Evolutionary conservation across 495 filamentous ascomycete species (phyloP), one percentile per base, ranked within the genome.

Genomic region (Penicillium cinerascens): DNA sequence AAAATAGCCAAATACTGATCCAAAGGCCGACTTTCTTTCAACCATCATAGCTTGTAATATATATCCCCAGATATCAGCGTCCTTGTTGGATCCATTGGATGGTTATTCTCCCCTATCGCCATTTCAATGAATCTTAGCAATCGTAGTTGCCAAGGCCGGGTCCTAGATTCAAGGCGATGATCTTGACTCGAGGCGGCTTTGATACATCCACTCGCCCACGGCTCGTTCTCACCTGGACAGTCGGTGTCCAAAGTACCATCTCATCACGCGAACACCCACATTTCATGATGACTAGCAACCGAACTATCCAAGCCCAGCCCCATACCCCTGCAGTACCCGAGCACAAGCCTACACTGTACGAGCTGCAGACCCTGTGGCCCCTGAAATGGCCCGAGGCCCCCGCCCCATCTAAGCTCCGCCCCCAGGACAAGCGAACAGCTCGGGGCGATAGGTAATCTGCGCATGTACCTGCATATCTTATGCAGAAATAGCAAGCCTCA

Each of bases 381-480:
- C 29, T 33, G 4, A 13, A 33, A 33, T 2, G 9, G 7, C 29
- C 11, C 29, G 10, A 23, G 22, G 22, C 22, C 22, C 6, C 3
- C 2, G 22, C 11, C 29, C 29, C 11, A 13, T 3, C 3, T 11
- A 33, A 3, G 6, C 29, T 11, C 29, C 10, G 29, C 11, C 9
- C 29, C 39, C 29, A 44, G 42, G 48, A 18, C 37, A 35, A 20
- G n/a, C 4, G 16, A 11, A 39, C 6, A 39, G 1, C 11, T 4
- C 29, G 13, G 13, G 29, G 29, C 29, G 29, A 33, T 11, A 33
- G 29, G 29, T 33, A 37, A 46, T n/a, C 47, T 42, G 20, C 58
- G 59, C 59, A 58, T 50, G 60, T 64, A 64, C 60, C 57, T 64
- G 57, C 54, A 64, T 60, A 57, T 47, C 40, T 48, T 53, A 64